Evolutionary conservation across 768 basidiomycete genomes (phyloP), one percentile per base, ranked within the genome.

Genomic region (Leccinum incarnatum): DNA sequence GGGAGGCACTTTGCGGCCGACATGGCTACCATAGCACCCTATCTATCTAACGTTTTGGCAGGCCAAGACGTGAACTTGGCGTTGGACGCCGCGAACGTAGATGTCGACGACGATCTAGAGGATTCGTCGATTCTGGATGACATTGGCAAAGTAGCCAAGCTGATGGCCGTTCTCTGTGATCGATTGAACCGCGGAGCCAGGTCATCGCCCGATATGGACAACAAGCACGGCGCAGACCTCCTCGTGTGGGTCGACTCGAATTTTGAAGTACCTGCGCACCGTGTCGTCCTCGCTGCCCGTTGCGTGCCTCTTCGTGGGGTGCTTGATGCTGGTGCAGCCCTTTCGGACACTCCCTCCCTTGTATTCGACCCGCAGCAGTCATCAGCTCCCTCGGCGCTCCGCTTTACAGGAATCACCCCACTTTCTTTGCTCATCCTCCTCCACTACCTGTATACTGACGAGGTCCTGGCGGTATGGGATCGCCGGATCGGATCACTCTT

Each of bases 401-500:
- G 69, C 17, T 65, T 96, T 47, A 67, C 76, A 0, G 84, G 84
- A 2, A 84, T 83, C 60, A 82, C 85, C 48, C 79, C 88, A 0
- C 74, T 95, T 7, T 76, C 92, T 0, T 72, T 88, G 15, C 81
- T 97, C 15, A 79, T 96, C 21, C 76, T 98, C 19, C 71, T 97
- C 19, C 81, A 86, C 23, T 98, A 94, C 67, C 72, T 98, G n/a
- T 98, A 98, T 72, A 82, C 90, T 1, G 96, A 99, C 69, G 82
- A 86, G 42, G 72, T 95, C 1, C 76, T 92, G 11, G 86, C 92
- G 0, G 71, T 95, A 14, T 95, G 94, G 92, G 95, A 98, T 69
- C 78, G 79, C 12, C 83, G 93, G 17, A 78, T 91, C 11, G 78
- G 75, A 5, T 62, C 74, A 0, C 69, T 74, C 1, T 72, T 88